Evolutionary conservation across 768 basidiomycete species (phyloP).

Genomic region (Tulasnella sp.): DNA sequence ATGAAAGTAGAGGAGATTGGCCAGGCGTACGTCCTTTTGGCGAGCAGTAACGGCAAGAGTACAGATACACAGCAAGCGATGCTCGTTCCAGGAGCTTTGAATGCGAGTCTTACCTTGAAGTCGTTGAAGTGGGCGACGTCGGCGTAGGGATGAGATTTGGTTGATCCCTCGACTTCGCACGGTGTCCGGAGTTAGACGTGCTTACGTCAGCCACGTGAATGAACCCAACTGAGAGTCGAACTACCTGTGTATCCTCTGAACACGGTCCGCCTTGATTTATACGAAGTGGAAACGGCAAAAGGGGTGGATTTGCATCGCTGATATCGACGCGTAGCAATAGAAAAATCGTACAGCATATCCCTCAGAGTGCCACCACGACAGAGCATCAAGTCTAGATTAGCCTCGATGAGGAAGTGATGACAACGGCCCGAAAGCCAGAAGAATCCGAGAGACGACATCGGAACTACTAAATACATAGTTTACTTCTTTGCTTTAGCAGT

Average conservation of each 20-base stretch:
- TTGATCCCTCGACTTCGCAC: constrained; percentile 9
- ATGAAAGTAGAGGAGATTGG: neutral
- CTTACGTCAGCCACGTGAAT: neutral
- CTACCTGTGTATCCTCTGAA: neutral
- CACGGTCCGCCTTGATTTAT: neutral
- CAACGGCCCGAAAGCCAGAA: neutral
- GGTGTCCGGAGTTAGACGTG: neutral
- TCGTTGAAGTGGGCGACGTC: neutral
- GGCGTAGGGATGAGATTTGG: constrained; percentile 3
- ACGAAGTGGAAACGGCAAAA: neutral
- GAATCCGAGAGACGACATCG: neutral
- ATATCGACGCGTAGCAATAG: neutral
- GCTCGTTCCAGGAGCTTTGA: neutral
- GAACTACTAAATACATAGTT: neutral
- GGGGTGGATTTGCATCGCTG: neutral
- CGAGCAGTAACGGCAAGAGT: neutral
- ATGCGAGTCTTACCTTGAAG: neutral
- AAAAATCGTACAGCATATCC: neutral
- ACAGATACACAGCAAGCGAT: neutral
- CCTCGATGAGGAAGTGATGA: neutral
- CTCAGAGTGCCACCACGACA: neutral
- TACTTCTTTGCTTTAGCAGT: constrained; percentile 21
- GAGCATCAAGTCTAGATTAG: neutral
- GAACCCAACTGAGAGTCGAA: too few relatives aligned
- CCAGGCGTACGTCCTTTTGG: neutral